phyloP scores from a whole-genome alignment of 768 basidiomycete genomes.

The Suillus spraguei region DNA sequence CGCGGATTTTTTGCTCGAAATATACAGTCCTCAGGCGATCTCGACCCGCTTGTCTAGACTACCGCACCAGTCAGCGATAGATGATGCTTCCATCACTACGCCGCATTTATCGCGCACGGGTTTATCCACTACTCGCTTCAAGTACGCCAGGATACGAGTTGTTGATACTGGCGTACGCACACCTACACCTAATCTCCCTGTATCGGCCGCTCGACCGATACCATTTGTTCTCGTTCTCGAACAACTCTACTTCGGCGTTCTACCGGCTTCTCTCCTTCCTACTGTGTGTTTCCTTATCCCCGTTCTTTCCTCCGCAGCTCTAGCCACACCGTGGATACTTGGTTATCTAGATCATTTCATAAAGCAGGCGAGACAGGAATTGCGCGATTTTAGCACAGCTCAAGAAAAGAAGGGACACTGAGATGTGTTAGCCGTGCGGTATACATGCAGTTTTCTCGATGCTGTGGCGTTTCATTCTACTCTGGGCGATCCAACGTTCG shows the following conservation, averaged over 20 bases:
- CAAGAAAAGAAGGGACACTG: conserved; percentile 23
- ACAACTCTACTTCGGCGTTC: conserved; percentile 57
- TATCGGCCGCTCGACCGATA: conserved; percentile 31
- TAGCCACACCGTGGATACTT: conserved; percentile 20
- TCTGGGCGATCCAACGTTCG: conserved; percentile 6
- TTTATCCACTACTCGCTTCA: conserved; percentile 37
- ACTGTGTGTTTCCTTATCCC: conserved; percentile 32
- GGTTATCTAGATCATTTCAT: conserved; percentile 25
- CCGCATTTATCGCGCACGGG: conserved; percentile 4
- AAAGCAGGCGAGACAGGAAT: conserved; percentile 29
- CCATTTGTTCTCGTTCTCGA: conserved; percentile 59
- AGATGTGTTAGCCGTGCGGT: conserved; percentile 19
- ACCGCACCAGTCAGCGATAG: conserved; percentile 11
- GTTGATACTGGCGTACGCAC: conserved; percentile 55
- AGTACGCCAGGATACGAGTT: conserved; percentile 61
- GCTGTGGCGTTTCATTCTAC: conserved; percentile 9
- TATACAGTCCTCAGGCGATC: conserved; percentile 40
- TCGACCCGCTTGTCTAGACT: conserved; percentile 18
- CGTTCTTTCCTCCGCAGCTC: conserved; percentile 28
- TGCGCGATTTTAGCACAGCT: conserved; percentile 8
- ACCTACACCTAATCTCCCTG: conserved; percentile 31
- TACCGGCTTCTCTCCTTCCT: conserved; percentile 56
- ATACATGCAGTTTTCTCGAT: conserved; percentile 29
- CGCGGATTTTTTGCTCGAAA: conserved; percentile 43
- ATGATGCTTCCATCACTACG: conserved; percentile 8